phyloP scores from a whole-genome alignment of 306 rosid genomes.

The Trichosanthes cucumerina region DNA sequence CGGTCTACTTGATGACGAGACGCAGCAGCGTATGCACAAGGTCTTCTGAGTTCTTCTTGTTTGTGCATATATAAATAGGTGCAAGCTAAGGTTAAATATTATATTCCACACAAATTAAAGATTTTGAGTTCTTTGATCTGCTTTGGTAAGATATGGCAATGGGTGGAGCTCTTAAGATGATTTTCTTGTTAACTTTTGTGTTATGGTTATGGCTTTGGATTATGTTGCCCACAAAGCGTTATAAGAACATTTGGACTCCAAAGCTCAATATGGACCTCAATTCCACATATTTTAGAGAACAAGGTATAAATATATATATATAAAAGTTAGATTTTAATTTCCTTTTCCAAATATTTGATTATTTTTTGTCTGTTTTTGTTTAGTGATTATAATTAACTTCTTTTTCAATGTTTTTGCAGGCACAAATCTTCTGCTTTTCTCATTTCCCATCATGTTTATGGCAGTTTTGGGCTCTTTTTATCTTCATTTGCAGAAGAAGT shows the following conservation, averaged over 20 bases:
- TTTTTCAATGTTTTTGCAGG: not conserved
- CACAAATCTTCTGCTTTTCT: conserved; percentile 13
- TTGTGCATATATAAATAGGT: not conserved
- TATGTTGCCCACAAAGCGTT: conserved; percentile 10
- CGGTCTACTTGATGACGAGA: not conserved
- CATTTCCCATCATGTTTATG: conserved; percentile 13
- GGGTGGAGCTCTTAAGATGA: not conserved
- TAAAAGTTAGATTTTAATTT: not conserved
- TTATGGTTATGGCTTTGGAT: conserved; percentile 12
- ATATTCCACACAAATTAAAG: not conserved
- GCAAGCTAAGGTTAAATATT: not conserved
- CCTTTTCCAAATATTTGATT: not conserved
- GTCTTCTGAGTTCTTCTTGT: not conserved
- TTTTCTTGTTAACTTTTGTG: not conserved
- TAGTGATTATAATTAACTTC: not conserved
- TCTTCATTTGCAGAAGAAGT: conserved; percentile 9
- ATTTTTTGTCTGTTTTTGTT: not conserved
- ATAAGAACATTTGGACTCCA: conserved; percentile 1
- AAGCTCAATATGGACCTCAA: conserved; percentile 2
- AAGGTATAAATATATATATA: not conserved
- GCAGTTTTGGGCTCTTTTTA: conserved; percentile 12
- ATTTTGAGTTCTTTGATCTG: not conserved
- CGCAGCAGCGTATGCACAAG: not conserved
- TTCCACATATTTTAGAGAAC: conserved; percentile 11
- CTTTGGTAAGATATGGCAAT: not conserved